Evolutionary conservation across 306 rosid species (phyloP), one percentile per base, ranked within the genome.

Genomic region (Glycine soja): DNA sequence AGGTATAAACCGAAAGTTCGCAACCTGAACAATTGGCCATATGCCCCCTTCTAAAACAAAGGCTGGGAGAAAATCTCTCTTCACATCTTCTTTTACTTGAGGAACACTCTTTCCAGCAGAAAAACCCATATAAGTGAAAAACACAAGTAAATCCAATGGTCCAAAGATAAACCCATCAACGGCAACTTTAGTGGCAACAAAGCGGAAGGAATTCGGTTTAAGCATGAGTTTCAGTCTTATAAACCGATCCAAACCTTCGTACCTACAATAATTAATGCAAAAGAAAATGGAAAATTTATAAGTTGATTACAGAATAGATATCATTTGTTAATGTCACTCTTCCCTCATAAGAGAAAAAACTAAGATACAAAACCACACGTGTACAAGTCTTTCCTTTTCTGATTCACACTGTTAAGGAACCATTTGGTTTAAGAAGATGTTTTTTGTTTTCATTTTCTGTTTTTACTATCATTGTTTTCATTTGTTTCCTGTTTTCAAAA

Each of bases 121-220:
- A 73, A 92, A 87, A 45, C 98, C 98, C 97, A 92, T 90, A 88
- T 89, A 94, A 12, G 93, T 88, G 62, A 94, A 94, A 84, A 94
- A 94, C 61, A 88, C 86, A 2, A 88, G 82, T 78, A 94, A 83
- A 86, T 92, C 94, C 77, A 94, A 72, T 18, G 97, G 98, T 2
- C 94, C 98, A 43, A 90, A 92, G 84, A 92, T 64, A 46, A 90
- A 45, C 47, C 93, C 94, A 70, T 94, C 98, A 15, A 88, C 32
- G 16, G 83, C 97, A 78, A 92, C 95, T 81, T 94, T 92, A 16
- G 97, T 74, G 18, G 92, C 97, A 69, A 92, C 93, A 76, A 94
- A 94, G 74, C 89, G 90, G 14, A 81, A 72, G 67, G 98, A 87
- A 50, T 91, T 90, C 7, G 98, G 95, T 83, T 76, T 88, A 54